Conservation (phyloP, 2,329 filamentous ascomycete genomes). For the Bipolaris sorokiniana region DNA sequence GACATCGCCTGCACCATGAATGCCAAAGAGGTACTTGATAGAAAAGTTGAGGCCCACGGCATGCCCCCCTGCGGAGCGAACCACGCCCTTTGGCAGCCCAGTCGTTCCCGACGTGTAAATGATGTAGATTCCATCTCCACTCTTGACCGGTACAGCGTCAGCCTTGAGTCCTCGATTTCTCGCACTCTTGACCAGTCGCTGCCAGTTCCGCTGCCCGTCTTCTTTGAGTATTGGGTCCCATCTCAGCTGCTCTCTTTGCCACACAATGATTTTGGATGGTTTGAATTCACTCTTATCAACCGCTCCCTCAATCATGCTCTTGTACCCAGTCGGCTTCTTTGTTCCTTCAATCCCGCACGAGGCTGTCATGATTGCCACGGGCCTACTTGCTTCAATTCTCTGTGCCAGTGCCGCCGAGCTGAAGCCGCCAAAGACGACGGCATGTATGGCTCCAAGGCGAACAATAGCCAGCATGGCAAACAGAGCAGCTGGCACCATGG, state of each 20-base stretch:
- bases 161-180: slow-evolving; percentile 70
- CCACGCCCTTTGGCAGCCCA: slow-evolving; percentile 80
- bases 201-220: slow-evolving; percentile 80
- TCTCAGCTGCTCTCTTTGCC: slow-evolving; percentile 78
- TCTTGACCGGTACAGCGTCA: slow-evolving; percentile 77
- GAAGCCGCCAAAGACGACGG: slow-evolving; percentile 93
- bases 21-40: slow-evolving; percentile 81
- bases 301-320: slow-evolving; percentile 75
- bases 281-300: slow-evolving; percentile 71
- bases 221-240: slow-evolving; percentile 74
- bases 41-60: slow-evolving; percentile 84
- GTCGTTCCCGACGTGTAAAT: slow-evolving; percentile 89
- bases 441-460: slow-evolving; percentile 84
- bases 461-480: slow-evolving; percentile 83
- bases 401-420: slow-evolving; percentile 81
- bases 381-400: slow-evolving; percentile 81
- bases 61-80: slow-evolving; percentile 83
- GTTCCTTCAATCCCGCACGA: slow-evolving; percentile 89
- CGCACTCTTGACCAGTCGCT: slow-evolving; percentile 74
- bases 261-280: slow-evolving; percentile 75
- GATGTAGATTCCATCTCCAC: slow-evolving; percentile 82
- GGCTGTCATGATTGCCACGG: slow-evolving; percentile 80
- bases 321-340: slow-evolving; percentile 80
- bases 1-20: slow-evolving; percentile 83
- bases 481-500: slow-evolving; percentile 91